A percentile compares a stretch with the other conserved stretches of the same genome.
Evolutionary conservation across 306 rosid genomes (phyloP).

Genomic region (Arachis stenosperma): DNA sequence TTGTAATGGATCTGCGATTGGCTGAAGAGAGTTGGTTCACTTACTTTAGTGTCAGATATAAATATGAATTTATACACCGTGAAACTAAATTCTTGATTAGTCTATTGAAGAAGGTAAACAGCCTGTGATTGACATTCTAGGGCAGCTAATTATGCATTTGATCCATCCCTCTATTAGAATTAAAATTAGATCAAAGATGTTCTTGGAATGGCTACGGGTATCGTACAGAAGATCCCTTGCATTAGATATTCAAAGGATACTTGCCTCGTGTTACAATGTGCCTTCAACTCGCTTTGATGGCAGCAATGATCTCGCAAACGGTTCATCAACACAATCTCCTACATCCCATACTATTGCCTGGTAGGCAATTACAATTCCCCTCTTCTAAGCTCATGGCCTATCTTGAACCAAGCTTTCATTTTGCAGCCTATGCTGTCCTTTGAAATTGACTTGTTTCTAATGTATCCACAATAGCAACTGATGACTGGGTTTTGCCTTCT

Average conservation of each 20-base stretch:
- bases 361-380: slow-evolving; percentile 64
- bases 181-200: neutral
- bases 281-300: neutral
- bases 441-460: slow-evolving; percentile 49
- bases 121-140: too few species aligned
- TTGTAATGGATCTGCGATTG: neutral
- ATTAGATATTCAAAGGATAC: slow-evolving; percentile 8
- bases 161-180: neutral
- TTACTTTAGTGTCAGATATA: neutral
- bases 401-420: slow-evolving; percentile 53
- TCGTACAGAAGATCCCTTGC: neutral
- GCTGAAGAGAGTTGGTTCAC: neutral
- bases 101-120: too few species aligned
- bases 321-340: slow-evolving; percentile 70
- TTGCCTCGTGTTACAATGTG: neutral
- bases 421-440: slow-evolving; percentile 55
- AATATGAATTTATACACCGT: too few species aligned
- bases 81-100: too few species aligned
- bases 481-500: too few species aligned
- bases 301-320: slow-evolving; percentile 38
- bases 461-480: slow-evolving; percentile 1
- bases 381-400: slow-evolving; percentile 64
- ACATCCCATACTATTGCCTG: slow-evolving; percentile 59
- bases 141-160: neutral
- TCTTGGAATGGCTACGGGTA: neutral